phyloP scores from a whole-genome alignment of 2,329 filamentous ascomycete species.

The Hymenoscyphus occultus region DNA sequence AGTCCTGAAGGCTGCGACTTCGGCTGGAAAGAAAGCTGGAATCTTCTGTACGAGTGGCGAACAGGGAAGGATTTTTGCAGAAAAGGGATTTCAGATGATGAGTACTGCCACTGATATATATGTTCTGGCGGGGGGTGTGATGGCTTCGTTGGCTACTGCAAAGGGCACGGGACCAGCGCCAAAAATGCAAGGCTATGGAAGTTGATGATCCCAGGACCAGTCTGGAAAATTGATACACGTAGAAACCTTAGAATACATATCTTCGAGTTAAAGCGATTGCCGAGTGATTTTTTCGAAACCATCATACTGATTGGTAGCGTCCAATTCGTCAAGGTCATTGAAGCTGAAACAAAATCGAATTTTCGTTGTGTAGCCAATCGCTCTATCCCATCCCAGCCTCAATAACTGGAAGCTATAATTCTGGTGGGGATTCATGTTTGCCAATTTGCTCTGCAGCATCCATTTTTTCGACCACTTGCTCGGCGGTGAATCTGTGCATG shows the following conservation, averaged over 20 bases:
- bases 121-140: conserved; percentile 47
- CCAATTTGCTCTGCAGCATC: conserved; percentile 46
- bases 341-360: background rate
- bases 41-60: conserved; percentile 56
- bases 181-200: conserved; percentile 20
- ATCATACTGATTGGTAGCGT: background rate
- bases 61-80: conserved; percentile 52
- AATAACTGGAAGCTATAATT: background rate
- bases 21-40: conserved; percentile 64
- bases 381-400: background rate
- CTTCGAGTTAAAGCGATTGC: background rate
- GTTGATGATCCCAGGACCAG: conserved; percentile 2
- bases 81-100: conserved; percentile 61
- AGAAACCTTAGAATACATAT: background rate
- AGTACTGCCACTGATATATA: conserved; percentile 55
- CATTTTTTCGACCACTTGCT: conserved; percentile 67
- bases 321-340: background rate
- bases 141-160: conserved; percentile 47
- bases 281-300: background rate
- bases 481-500: conserved; percentile 72
- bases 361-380: background rate
- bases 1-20: conserved; percentile 54
- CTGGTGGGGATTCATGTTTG: background rate
- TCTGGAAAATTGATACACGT: background rate
- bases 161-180: conserved; percentile 38